These are phyloP conservation scores for Aspergillus luchuensis DNA, from an alignment of 2,329 filamentous ascomycete species.

Conservation along the genomic window DNA sequence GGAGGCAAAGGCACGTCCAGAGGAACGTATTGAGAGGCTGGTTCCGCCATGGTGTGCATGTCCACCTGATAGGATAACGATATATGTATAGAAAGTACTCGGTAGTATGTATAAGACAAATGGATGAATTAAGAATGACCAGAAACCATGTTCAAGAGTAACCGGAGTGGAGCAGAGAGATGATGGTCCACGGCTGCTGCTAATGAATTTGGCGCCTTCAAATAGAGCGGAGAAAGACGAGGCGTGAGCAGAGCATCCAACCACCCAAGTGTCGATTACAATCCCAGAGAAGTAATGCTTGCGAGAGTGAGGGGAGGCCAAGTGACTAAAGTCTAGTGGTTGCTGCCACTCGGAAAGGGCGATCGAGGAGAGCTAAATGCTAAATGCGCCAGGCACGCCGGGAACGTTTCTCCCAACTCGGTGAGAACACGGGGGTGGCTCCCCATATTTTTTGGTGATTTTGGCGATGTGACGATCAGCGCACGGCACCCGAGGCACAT, in stretches of 20 bases:
- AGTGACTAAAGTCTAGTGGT: too few species aligned
- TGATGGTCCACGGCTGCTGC: not conserved
- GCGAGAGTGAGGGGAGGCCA: not conserved
- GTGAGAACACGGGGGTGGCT: not conserved
- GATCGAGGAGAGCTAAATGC: too few species aligned
- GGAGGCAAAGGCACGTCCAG: conserved; percentile 52
- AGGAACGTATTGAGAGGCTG: conserved; percentile 31
- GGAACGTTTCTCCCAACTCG: not conserved
- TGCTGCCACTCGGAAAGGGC: too few species aligned
- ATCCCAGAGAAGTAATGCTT: not conserved
- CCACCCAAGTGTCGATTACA: not conserved
- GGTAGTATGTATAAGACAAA: not conserved
- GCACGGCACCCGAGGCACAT: not conserved
- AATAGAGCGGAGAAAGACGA: not conserved
- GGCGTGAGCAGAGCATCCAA: not conserved
- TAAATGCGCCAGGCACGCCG: too few species aligned
- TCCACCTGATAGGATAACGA: not conserved
- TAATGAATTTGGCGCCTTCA: not conserved
- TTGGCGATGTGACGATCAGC: not conserved
- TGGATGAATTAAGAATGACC: not conserved
- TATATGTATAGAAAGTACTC: not conserved
- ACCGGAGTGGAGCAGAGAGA: not conserved
- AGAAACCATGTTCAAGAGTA: not conserved
- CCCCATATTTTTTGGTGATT: not conserved
- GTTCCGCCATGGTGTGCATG: conserved; percentile 23